Evolutionary conservation across 2,329 filamentous ascomycete genomes (phyloP).

Genomic region (Hymenoscyphus scutula): DNA sequence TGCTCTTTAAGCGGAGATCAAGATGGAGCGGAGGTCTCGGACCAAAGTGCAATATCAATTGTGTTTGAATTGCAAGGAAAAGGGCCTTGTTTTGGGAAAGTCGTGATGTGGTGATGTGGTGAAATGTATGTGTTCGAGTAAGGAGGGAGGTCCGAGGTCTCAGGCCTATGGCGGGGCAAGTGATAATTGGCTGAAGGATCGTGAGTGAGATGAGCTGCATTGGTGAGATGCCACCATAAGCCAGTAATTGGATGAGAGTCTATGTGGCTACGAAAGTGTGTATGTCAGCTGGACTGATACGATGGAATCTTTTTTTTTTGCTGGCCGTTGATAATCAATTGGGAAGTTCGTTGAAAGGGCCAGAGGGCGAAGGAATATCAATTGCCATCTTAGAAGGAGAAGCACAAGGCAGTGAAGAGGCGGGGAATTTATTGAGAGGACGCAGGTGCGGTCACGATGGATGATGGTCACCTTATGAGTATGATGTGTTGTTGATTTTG

Average conservation of each 20-base stretch:
- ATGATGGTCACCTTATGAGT: background rate
- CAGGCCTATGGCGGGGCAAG: background rate
- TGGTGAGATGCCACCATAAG: too few relatives aligned
- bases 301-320: background rate
- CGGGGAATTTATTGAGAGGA: constrained; percentile 3
- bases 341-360: background rate
- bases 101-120: constrained; percentile 4
- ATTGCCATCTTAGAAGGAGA: background rate
- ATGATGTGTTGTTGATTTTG: background rate
- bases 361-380: background rate
- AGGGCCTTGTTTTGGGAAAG: background rate
- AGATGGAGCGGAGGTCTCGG: background rate
- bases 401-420: background rate
- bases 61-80: background rate
- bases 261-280: background rate
- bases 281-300: background rate
- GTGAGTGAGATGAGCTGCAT: constrained; percentile 3
- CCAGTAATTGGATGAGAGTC: background rate
- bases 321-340: background rate
- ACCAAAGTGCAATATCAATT: background rate
- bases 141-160: constrained; percentile 3
- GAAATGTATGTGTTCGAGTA: background rate
- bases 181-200: background rate
- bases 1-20: background rate
- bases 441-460: constrained; percentile 1